phyloP scores from a whole-genome alignment of 345 rosid genomes.

The Passiflora organensis region DNA sequence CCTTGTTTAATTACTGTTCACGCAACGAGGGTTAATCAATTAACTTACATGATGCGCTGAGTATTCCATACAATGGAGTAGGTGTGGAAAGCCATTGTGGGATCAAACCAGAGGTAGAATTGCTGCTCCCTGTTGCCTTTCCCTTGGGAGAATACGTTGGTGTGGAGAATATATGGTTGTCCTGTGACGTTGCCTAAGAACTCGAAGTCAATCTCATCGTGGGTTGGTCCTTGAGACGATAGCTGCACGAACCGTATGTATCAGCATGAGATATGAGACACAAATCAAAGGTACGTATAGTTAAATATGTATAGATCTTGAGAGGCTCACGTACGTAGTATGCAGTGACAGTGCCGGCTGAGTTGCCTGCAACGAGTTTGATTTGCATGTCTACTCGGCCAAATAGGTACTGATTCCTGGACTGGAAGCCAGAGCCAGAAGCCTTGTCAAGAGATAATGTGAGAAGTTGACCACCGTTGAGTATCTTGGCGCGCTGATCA shows the following conservation, averaged over 20 bases:
- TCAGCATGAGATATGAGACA: background rate
- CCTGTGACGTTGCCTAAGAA: constrained; percentile 10
- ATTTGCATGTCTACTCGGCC: constrained; percentile 14
- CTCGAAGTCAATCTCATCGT: constrained; percentile 16
- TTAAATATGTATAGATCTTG: background rate
- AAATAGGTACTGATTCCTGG: constrained; percentile 9
- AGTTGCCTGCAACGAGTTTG: constrained; percentile 11
- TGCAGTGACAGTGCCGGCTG: constrained; percentile 11
- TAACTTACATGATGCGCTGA: constrained; percentile 5
- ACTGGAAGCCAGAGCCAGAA: constrained; percentile 13
- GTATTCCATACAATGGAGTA: constrained; percentile 10
- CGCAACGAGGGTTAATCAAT: background rate
- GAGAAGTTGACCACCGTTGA: constrained; percentile 11
- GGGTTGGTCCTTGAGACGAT: constrained; percentile 10
- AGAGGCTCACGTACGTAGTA: constrained; percentile 4
- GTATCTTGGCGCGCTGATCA: constrained; percentile 4
- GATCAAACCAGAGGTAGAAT: constrained; percentile 17
- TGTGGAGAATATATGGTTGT: constrained; percentile 13
- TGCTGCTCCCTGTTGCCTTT: constrained; percentile 9
- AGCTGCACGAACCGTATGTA: constrained; percentile 2
- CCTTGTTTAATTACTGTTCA: background rate
- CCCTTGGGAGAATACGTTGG: constrained; percentile 8
- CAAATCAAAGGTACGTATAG: background rate
- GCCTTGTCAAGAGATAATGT: constrained; percentile 3
- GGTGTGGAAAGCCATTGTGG: constrained; percentile 6